phyloP scores from a whole-genome alignment of 192 early-diverging fungal species.

The Coemansia sp. region DNA sequence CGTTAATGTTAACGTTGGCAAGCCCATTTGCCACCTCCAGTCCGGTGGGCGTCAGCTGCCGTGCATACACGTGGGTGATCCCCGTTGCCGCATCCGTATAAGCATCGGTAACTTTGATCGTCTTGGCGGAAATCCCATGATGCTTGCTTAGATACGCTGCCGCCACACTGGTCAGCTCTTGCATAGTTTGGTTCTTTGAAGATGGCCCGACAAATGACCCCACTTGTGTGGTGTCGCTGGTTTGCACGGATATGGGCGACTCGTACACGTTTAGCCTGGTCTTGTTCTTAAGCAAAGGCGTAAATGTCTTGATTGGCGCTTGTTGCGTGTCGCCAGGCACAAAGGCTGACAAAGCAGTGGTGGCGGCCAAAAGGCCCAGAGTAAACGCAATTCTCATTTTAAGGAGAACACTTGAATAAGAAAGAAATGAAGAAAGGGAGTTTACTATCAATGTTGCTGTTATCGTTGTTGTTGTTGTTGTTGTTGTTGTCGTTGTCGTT shows the following conservation, averaged over 20 bases:
- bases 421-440: background rate
- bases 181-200: background rate
- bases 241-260: slow-evolving; percentile 10
- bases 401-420: background rate
- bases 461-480: background rate
- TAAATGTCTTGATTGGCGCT: slow-evolving; percentile 20
- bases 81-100: slow-evolving; percentile 71
- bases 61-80: slow-evolving; percentile 84
- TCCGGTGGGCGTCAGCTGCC: slow-evolving; percentile 65
- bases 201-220: slow-evolving; percentile 5
- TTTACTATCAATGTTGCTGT: background rate
- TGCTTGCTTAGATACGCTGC: slow-evolving; percentile 16
- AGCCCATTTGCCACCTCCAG: slow-evolving; percentile 79
- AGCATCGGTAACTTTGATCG: slow-evolving; percentile 59
- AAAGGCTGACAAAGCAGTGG: background rate
- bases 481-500: background rate
- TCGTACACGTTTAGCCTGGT: slow-evolving; percentile 19
- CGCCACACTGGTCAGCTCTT: background rate
- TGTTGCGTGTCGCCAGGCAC: background rate
- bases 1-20: slow-evolving; percentile 79
- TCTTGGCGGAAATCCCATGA: slow-evolving; percentile 4
- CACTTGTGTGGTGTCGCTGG: background rate
- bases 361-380: background rate
- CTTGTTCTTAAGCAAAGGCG: slow-evolving; percentile 14
- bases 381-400: slow-evolving; percentile 6